Evolutionary conservation across 1,284 basidiomycete species (phyloP), one percentile per base, ranked within the genome.

Genomic region (Boletus subluridellus): DNA sequence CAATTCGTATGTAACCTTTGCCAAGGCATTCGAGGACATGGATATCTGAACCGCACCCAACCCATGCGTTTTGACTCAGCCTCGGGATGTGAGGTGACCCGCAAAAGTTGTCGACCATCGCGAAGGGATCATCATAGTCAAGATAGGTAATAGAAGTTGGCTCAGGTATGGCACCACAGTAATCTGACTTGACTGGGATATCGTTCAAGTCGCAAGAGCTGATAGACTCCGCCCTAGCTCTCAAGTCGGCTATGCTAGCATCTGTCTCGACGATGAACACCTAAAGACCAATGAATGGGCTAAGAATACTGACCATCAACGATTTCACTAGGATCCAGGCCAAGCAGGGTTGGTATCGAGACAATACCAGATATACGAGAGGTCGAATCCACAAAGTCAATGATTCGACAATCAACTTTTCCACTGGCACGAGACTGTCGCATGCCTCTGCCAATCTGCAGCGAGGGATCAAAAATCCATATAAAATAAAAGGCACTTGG

Each of bases 361-460:
- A 94, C 76, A 32, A 97, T 78, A 5, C 92, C 93, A 24, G 81
- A 69, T 4, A 90, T 80, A n/a, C 87, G 82, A 32, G 77, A 77
- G 30, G 84, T 79, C 54, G 84, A 92, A 63, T 95, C 95, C 7
- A 96, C 93, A 60, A 98, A 89, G 71, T 99, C 95, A 60, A 99
- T 89, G 50, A 98, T 85, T 26, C 85, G 84, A 71, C 96, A 98
- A 69, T 98, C 87, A 39, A 73, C 66, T 74, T 99, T 99, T 48
- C 85, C 89, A 0, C 92, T 95, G 6, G 73, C 73, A 2, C 92
- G 90, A 0, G 91, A 94, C 30, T 92, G 79, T 57, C 96, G 82
- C 81, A 98, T 89, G 9, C 96, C 95, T 54, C 96, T 83, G 0
- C 95, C 96, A 64, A 98, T 93, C 92, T 94, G 60, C 6, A 46